phyloP scores from a whole-genome alignment of 2,329 filamentous ascomycete genomes.

The Phyllosticta citrichinensis region DNA sequence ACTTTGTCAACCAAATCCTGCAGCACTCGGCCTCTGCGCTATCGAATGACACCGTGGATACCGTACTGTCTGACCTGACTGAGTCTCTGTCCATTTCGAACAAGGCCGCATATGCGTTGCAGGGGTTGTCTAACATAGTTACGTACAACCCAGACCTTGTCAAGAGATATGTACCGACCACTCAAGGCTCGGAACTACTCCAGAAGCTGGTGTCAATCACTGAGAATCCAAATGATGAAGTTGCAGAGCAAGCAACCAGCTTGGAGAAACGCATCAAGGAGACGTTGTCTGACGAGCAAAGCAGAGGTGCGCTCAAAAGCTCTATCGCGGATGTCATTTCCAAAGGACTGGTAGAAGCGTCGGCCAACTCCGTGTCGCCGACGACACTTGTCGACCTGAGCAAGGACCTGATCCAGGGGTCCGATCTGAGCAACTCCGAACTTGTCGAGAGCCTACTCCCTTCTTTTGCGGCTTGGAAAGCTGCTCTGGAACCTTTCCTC shows the following conservation, averaged over 20 bases:
- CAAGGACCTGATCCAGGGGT: slow-evolving; percentile 35
- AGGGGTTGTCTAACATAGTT: slow-evolving; percentile 37
- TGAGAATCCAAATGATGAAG: slow-evolving; percentile 43
- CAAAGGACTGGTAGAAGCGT: slow-evolving; percentile 39
- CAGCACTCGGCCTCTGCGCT: slow-evolving; percentile 24
- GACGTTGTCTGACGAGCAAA: slow-evolving; percentile 21
- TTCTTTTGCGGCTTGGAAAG: slow-evolving; percentile 52
- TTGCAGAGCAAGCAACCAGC: slow-evolving; percentile 34
- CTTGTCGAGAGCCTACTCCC: slow-evolving; percentile 46
- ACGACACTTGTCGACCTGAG: slow-evolving; percentile 47
- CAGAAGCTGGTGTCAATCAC: slow-evolving; percentile 43
- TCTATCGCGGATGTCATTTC: slow-evolving; percentile 44
- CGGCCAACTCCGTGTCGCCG: slow-evolving; percentile 36
- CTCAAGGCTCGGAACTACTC: slow-evolving; percentile 40
- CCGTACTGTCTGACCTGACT: slow-evolving; percentile 29
- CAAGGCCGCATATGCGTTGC: slow-evolving; percentile 26
- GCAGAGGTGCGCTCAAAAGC: slow-evolving; percentile 30
- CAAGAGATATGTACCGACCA: slow-evolving; percentile 33
- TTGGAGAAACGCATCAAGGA: slow-evolving; percentile 29
- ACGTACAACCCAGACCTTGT: slow-evolving; percentile 32
- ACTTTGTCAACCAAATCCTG: slow-evolving; percentile 26
- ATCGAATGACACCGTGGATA: slow-evolving; percentile 26
- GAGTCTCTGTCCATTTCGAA: slow-evolving; percentile 28
- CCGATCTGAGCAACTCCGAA: background rate
- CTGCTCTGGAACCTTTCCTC: slow-evolving; percentile 49